Conservation (phyloP, 345 rosid genomes). For the Eutrema japonicum region DNA sequence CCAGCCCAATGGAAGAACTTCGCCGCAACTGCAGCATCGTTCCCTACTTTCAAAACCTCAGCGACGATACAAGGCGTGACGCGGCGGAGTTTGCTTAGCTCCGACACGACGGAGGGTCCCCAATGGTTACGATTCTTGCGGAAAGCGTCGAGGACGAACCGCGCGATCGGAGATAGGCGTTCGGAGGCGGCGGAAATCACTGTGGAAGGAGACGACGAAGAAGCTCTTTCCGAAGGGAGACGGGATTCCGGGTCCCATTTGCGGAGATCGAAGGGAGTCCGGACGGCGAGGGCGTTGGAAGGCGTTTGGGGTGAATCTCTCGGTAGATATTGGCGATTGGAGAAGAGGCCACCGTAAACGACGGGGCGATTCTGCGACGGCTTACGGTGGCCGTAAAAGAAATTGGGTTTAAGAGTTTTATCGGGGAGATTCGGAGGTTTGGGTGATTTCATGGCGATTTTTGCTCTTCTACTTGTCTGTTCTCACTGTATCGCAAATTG, state of each 20-base stretch:
- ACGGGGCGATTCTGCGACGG: conserved; percentile 83
- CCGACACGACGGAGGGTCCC: conserved; percentile 69
- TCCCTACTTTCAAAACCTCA: conserved; percentile 73
- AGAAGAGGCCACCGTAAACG: conserved; percentile 79
- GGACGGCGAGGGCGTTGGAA: conserved; percentile 20
- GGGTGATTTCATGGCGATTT: conserved; percentile 36
- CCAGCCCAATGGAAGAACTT: conserved; percentile 96
- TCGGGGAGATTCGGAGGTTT: conserved; percentile 42
- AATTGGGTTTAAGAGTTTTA: conserved; percentile 58
- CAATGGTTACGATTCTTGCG: conserved; percentile 60
- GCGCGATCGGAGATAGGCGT: conserved; percentile 78
- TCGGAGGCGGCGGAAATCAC: conserved; percentile 47
- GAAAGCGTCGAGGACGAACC: conserved; percentile 80
- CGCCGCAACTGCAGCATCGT: conserved; percentile 61
- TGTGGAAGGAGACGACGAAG: conserved; percentile 4
- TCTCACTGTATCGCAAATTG: no score
- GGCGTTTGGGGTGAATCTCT: conserved; percentile 20
- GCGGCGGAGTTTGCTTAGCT: conserved; percentile 86
- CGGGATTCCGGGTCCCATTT: conserved; percentile 74
- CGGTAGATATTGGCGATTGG: conserved; percentile 62
- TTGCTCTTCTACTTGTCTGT: not conserved
- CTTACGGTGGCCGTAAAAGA: conserved; percentile 82
- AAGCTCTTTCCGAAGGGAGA: conserved; percentile 6
- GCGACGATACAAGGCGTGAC: conserved; percentile 79
- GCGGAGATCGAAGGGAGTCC: conserved; percentile 57